These are phyloP conservation scores for Vararia minispora DNA, from an alignment of 768 basidiomycete genomes.

Conservation along the genomic window DNA sequence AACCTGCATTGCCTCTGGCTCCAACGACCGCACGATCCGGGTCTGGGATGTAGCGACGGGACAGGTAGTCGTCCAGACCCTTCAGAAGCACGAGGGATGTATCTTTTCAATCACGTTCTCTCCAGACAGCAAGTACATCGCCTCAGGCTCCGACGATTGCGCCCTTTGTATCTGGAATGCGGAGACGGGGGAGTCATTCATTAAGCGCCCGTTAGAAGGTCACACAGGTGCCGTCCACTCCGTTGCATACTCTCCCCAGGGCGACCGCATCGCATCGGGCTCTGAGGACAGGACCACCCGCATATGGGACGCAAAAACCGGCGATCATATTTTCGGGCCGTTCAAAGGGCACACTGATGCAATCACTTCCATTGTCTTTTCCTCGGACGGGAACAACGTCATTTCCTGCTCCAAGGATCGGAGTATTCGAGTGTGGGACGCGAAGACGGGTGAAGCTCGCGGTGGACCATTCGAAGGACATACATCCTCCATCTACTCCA, in stretches of 20 bases:
- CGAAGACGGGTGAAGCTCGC: conserved; percentile 14
- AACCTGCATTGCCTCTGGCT: no score
- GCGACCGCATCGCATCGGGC: not conserved
- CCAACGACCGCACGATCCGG: no score
- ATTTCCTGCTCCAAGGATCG: conserved; percentile 29
- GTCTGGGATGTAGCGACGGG: no score
- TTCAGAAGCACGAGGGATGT: no score
- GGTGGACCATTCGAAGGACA: conserved; percentile 33
- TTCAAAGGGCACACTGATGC: not conserved
- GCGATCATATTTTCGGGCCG: not conserved
- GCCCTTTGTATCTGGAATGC: no score
- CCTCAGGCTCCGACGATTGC: no score
- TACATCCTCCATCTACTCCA: conserved; percentile 38
- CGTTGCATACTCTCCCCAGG: conserved; percentile 2
- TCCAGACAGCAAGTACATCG: no score
- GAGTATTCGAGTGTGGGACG: conserved; percentile 40
- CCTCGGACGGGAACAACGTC: conserved; percentile 10
- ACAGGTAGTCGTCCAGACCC: no score
- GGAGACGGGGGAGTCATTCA: no score
- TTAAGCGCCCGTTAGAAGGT: no score
- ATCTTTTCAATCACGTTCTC: no score
- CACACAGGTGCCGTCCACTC: conserved; percentile 1
- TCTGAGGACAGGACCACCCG: conserved; percentile 2
- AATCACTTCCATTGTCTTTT: not conserved
- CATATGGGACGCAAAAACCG: conserved; percentile 5